Evolutionary conservation across 192 early-diverging fungal species (phyloP).

Genomic region (Coemansia sp.): DNA sequence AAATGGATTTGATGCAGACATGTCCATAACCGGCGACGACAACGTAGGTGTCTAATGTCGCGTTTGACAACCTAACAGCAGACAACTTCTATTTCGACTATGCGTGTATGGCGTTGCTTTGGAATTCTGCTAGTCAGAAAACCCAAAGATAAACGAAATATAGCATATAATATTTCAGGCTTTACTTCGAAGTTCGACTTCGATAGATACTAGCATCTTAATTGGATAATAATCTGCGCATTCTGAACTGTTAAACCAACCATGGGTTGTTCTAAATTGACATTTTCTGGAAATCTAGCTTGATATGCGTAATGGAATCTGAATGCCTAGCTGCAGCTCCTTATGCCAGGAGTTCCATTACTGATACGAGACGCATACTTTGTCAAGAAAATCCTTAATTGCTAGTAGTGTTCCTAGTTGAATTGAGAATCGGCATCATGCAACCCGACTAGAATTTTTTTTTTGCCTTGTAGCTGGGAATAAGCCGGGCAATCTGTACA

Average conservation of each 20-base stretch:
- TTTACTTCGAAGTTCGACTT: not conserved
- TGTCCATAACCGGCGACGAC: conserved; percentile 17
- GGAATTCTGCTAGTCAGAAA: not conserved
- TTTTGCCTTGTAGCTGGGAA: not conserved
- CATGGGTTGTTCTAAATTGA: not conserved
- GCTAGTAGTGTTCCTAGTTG: not conserved
- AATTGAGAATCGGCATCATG: not conserved
- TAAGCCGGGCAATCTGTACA: not conserved
- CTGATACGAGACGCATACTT: not conserved
- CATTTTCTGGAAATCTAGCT: not conserved
- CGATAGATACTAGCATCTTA: not conserved
- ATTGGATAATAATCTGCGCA: not conserved
- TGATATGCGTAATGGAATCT: not conserved
- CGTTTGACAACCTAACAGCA: not conserved
- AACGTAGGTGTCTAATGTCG: not conserved
- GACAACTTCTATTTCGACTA: not conserved
- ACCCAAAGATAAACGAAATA: not conserved
- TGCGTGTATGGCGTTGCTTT: not conserved
- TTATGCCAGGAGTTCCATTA: not conserved
- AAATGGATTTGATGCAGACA: conserved; percentile 35
- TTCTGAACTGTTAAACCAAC: not conserved
- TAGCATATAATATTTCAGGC: not conserved
- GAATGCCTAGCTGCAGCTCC: not conserved
- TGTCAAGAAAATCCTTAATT: not conserved
- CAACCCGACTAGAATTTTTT: not conserved